Percentiles rank a stretch among this genome's conserved stretches.
These are phyloP conservation scores for Naumovozyma castellii DNA, from an alignment of 805 yeast genomes.

Conservation along the genomic window DNA sequence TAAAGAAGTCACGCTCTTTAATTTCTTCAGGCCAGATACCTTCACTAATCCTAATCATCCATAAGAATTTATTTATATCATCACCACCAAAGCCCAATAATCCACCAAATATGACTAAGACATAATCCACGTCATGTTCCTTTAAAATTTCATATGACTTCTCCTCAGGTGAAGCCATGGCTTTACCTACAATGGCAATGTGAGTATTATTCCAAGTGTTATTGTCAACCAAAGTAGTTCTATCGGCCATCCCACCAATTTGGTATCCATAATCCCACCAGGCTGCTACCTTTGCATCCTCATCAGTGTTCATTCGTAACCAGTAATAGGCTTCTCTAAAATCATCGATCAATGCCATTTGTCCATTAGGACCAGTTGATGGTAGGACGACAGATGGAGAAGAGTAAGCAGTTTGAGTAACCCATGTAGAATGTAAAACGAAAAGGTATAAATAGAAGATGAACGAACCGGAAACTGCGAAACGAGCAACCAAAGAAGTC, in stretches of 20 bases:
- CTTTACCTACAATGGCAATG: slow-evolving; percentile 97
- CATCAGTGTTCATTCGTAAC: slow-evolving; percentile 95
- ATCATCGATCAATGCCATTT: slow-evolving; percentile 80
- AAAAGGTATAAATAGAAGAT: slow-evolving; percentile 66
- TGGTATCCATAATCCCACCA: slow-evolving; percentile 99
- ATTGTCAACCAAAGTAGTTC: slow-evolving; percentile 96
- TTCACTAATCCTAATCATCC: slow-evolving; percentile 99
- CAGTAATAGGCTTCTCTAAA: slow-evolving; percentile 98
- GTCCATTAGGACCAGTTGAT: slow-evolving; percentile 72
- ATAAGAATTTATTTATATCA: slow-evolving; percentile 89
- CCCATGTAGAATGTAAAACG: slow-evolving; percentile 95
- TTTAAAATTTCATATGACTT: slow-evolving; percentile 79
- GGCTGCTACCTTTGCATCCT: slow-evolving; percentile 91
- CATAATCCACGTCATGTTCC: slow-evolving; percentile 91
- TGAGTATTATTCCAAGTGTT: slow-evolving; percentile 99
- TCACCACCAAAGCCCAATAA: slow-evolving; percentile 89
- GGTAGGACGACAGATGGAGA: slow-evolving; percentile 96
- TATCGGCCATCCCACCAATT: slow-evolving; percentile 99
- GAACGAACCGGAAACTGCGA: slow-evolving; percentile 58
- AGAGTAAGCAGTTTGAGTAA: slow-evolving; percentile 88
- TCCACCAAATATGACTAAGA: slow-evolving; percentile 90
- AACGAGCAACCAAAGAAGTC: slow-evolving; percentile 43
- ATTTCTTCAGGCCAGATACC: slow-evolving; percentile 99
- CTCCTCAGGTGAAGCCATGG: slow-evolving; percentile 86
- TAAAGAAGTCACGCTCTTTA: slow-evolving; percentile 74